Evolutionary conservation across 2,329 filamentous ascomycete species (phyloP), one percentile per base, ranked within the genome.

Genomic region (Cladosporium sp.): DNA sequence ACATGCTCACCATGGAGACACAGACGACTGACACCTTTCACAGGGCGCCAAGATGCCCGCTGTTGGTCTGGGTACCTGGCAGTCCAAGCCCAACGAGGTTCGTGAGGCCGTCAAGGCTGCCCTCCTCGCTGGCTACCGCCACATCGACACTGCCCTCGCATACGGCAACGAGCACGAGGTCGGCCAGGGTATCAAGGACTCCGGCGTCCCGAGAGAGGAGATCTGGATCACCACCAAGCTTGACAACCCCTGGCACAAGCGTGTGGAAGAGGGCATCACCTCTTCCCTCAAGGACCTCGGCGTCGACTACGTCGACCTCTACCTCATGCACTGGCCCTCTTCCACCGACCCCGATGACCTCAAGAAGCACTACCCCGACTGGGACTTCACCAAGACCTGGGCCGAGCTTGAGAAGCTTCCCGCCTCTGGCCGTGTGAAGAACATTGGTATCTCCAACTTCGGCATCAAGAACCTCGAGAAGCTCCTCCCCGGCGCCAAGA

Each of bases 361-460:
- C 46, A 88, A 84, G 79, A 91, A 91, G 82, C 86, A 89, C 76
- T 85, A 88, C 69, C 82, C 86, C 35, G 91, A 92, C 81, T 94
- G 91, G 91, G 67, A 69, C 57, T 75, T 72, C 67, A 55, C 68
- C 59, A 63, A 84, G 52, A 88, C 86, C 77, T 93, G 75, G 90
- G 87, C 90, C 73, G 86, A 85, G 35, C 87, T 93, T 82, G 84
- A 88, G 74, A 85, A 85, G 56, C 72, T 88, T 23, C 79, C 87
- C 35, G 75, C 78, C 16, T 85, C 86, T 1, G 89, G 90, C 68
- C 85, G 85, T 67, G 88, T 86, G 59, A 85, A 82, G 70, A 87
- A 88, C 64, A 92, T 95, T 71, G 91, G 91, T 61, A 88, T 95
- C 18, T 91, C 89, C 73, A 95, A 94, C 80, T 94, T 90, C 78